Conservation (phyloP, 257 asterid genomes). For the Solanum habrochaites region DNA sequence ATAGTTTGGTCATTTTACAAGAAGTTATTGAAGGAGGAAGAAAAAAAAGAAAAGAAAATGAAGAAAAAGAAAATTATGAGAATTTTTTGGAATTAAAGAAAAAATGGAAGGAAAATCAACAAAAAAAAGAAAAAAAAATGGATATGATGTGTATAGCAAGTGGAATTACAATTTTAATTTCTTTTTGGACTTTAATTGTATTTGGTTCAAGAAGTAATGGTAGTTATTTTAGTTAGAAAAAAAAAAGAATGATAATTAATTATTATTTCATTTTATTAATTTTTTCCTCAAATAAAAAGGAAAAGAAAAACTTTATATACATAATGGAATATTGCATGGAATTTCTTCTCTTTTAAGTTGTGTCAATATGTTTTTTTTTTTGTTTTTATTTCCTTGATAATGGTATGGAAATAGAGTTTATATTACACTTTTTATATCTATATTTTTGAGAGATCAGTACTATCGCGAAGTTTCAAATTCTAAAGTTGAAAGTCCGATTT, state of each 20-base stretch:
- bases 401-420: not conserved
- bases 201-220: not conserved
- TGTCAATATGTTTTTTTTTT: not conserved
- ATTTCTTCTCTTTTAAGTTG: not conserved
- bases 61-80: constrained; percentile 23
- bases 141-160: constrained; percentile 35
- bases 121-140: constrained; percentile 28
- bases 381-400: not conserved
- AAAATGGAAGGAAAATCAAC: constrained; percentile 23
- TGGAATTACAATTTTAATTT: constrained; percentile 31
- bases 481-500: not conserved
- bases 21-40: constrained; percentile 49
- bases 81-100: constrained; percentile 22
- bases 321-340: not conserved
- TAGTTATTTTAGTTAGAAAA: not conserved
- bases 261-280: not conserved
- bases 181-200: constrained; percentile 32
- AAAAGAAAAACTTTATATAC: not conserved
- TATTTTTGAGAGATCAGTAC: too few species aligned
- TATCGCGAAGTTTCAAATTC: not conserved
- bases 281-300: not conserved
- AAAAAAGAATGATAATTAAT: not conserved
- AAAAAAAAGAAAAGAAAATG: constrained; percentile 13
- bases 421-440: too few species aligned
- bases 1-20: constrained; percentile 33